Evolutionary conservation across 352 stramenopile genomes (phyloP).

Genomic region (Pythium sukuiense): DNA sequence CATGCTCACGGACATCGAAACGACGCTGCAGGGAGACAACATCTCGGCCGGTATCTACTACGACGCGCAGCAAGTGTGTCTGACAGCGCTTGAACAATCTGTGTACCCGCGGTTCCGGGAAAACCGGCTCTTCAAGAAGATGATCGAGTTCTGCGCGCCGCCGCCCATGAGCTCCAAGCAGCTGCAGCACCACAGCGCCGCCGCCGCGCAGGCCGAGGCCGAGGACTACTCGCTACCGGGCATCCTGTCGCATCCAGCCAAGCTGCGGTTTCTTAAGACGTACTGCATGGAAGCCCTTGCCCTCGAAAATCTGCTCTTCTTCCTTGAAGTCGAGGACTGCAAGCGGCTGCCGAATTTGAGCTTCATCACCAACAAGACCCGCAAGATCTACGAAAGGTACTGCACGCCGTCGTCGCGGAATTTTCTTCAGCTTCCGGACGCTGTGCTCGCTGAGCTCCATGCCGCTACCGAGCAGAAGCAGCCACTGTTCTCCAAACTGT

Average conservation of each 20-base stretch:
- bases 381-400: slow-evolving; percentile 81
- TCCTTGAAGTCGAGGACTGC: slow-evolving; percentile 83
- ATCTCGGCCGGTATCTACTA: slow-evolving; percentile 72
- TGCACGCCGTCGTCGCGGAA: slow-evolving; percentile 47
- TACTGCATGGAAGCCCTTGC: slow-evolving; percentile 83
- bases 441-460: slow-evolving; percentile 46
- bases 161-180: slow-evolving; percentile 19
- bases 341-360: slow-evolving; percentile 80
- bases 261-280: slow-evolving; percentile 83
- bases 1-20: slow-evolving; percentile 73
- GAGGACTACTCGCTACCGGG: slow-evolving; percentile 67
- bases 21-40: slow-evolving; percentile 57
- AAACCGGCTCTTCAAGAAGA: slow-evolving; percentile 73
- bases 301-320: slow-evolving; percentile 85
- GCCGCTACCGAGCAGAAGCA: slow-evolving; percentile 42
- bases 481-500: slow-evolving; percentile 57
- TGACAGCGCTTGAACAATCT: slow-evolving; percentile 63
- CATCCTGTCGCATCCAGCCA: slow-evolving; percentile 70
- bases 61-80: slow-evolving; percentile 65
- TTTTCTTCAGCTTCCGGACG: slow-evolving; percentile 43
- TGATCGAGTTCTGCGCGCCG: slow-evolving; percentile 67
- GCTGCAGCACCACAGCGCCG: slow-evolving; percentile 20
- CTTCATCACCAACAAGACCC: slow-evolving; percentile 77
- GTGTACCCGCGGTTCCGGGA: slow-evolving; percentile 80
- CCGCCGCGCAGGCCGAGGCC: slow-evolving; percentile 20